Evolutionary conservation across 2,329 filamentous ascomycete species (phyloP), one percentile per base, ranked within the genome.

Genomic region (Neofusicoccum parvum): DNA sequence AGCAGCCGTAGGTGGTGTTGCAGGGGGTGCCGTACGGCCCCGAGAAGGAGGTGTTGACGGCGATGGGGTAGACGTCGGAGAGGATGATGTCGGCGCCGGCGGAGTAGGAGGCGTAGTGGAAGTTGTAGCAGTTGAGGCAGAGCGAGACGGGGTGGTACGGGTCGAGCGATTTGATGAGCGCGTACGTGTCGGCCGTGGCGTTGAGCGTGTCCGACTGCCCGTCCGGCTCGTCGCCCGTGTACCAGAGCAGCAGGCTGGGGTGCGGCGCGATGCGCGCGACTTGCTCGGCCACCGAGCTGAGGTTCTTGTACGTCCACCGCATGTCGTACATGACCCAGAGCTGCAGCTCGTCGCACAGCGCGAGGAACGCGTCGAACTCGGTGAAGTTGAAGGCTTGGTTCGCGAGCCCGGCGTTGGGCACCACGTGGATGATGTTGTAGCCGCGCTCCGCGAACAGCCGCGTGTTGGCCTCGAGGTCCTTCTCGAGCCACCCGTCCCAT

Each of bases 71-170:
- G 0, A 82, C 81, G 69, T 89, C 87, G 36, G 82, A 81, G 79
- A 88, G 85, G 67, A 89, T 74, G 68, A 88, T 83, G 71, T 89
- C 87, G 3, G 84, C 82, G 17, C 83, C 85, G 2, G 76, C 72
- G 0, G 82, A 78, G 76, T 89, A 89, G 12, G 82, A 74, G 2
- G 75, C 74, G 72, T 86, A 89, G 74, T 87, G 83, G 75, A 86
- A 88, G 75, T 89, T 83, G 64, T 82, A 80, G 78, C 87, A 89
- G 75, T 88, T 89, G 50, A 89, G 80, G 1, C 83, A 83, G 3
- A 88, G 77, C 1, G 83, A 83, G 1, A 87, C 82, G 0, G 87
- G 86, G 74, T 89, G 87, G 74, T 88, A 89, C 0, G 84, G 84
- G 73, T 89, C 87, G 1, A 87, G 73, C 0, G 72, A 66, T 65